Conservation (phyloP, 2,329 filamentous ascomycete genomes). For the Fusarium sp. region DNA sequence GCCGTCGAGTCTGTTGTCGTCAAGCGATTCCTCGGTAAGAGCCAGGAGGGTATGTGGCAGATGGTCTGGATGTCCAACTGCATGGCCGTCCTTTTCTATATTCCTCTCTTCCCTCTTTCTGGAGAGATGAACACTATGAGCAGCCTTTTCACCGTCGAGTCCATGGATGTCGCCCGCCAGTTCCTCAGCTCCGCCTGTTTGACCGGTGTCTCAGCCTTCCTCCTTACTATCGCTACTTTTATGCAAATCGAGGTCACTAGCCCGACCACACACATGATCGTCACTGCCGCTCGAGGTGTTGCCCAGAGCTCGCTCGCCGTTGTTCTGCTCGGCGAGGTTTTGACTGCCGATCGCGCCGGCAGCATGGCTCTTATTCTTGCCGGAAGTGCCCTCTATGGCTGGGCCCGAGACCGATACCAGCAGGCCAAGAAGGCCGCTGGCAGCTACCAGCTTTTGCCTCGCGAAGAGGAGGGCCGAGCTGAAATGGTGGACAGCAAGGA, state of each 20-base stretch:
- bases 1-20: slow-evolving; percentile 42
- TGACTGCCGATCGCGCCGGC: slow-evolving; percentile 39
- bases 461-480: slow-evolving; percentile 30
- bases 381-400: slow-evolving; percentile 40
- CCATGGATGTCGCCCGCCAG: slow-evolving; percentile 25
- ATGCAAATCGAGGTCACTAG: slow-evolving; percentile 43
- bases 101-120: slow-evolving; percentile 39
- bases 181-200: slow-evolving; percentile 38
- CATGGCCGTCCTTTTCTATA: slow-evolving; percentile 40
- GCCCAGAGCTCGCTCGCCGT: slow-evolving; percentile 41
- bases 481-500: slow-evolving; percentile 31
- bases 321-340: slow-evolving; percentile 36
- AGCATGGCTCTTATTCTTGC: slow-evolving; percentile 41
- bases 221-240: slow-evolving; percentile 41
- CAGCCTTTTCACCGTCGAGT: slow-evolving; percentile 28
- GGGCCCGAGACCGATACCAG: slow-evolving; percentile 39
- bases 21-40: slow-evolving; percentile 40
- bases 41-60: slow-evolving; percentile 42
- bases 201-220: slow-evolving; percentile 40
- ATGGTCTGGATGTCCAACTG: slow-evolving; percentile 44
- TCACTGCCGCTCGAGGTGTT: slow-evolving; percentile 40
- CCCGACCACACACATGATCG: slow-evolving; percentile 43
- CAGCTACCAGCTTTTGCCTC: slow-evolving; percentile 37
- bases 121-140: slow-evolving; percentile 35
- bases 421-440: slow-evolving; percentile 38